These are phyloP conservation scores for Pleurostoma richardsiae DNA, from an alignment of 2,329 filamentous ascomycete species.

Conservation along the genomic window DNA sequence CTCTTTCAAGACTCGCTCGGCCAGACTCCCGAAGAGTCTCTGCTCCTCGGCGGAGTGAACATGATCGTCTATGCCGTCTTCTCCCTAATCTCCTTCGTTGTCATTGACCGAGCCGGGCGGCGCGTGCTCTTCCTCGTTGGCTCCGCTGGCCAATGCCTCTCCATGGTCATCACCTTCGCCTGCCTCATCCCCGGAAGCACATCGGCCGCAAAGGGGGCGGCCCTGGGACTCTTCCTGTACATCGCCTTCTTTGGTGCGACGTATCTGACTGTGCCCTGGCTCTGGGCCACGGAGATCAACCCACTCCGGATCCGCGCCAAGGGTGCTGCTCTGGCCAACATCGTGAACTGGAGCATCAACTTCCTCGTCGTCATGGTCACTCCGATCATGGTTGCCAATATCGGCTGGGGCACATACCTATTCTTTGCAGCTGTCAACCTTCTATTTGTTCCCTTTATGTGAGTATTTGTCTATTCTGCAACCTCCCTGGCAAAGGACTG, in stretches of 20 bases:
- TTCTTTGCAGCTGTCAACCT: not conserved
- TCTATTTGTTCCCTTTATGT: too few species aligned
- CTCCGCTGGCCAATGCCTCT: slow-evolving; percentile 41
- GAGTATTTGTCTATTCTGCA: too few species aligned
- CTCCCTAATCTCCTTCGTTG: slow-evolving; percentile 49
- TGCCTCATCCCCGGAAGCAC: slow-evolving; percentile 61
- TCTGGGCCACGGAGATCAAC: slow-evolving; percentile 51
- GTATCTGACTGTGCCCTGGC: slow-evolving; percentile 59
- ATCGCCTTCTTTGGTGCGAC: slow-evolving; percentile 65
- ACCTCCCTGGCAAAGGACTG: too few species aligned
- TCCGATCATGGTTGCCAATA: slow-evolving; percentile 57
- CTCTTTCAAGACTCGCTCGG: slow-evolving; percentile 29
- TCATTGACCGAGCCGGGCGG: slow-evolving; percentile 40
- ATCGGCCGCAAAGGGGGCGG: slow-evolving; percentile 60
- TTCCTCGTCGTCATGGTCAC: slow-evolving; percentile 56
- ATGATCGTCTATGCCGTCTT: slow-evolving; percentile 53
- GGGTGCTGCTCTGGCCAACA: slow-evolving; percentile 51
- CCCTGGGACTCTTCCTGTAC: slow-evolving; percentile 64
- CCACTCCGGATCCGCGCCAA: slow-evolving; percentile 40
- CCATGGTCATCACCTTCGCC: slow-evolving; percentile 57
- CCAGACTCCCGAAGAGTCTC: slow-evolving; percentile 27
- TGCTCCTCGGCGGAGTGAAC: slow-evolving; percentile 45
- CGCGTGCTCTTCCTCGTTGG: slow-evolving; percentile 40
- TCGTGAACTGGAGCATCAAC: slow-evolving; percentile 51
- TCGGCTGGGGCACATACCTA: slow-evolving; percentile 30